Evolutionary conservation across 2,329 filamentous ascomycete species (phyloP).

Genomic region (Diaporthe amygdali): DNA sequence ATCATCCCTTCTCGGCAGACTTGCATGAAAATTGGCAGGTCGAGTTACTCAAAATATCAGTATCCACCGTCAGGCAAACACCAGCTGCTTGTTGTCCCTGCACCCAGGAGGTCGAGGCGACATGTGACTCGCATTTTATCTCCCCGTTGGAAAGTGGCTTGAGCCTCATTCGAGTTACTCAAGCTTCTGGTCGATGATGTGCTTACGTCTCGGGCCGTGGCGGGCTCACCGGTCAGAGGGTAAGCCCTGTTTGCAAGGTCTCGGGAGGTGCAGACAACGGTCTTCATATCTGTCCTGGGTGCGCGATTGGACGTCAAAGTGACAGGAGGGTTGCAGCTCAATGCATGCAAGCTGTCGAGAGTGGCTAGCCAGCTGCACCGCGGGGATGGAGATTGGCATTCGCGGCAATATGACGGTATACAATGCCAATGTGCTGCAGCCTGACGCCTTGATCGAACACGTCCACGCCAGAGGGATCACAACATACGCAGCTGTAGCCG

Average conservation of each 20-base stretch:
- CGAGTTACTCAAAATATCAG: not conserved
- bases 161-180: constrained; percentile 1
- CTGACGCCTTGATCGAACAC: not conserved
- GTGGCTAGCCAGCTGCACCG: not conserved
- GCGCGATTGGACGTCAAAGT: not conserved
- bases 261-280: not conserved
- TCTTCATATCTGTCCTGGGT: not conserved
- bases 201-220: not conserved
- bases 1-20: not conserved
- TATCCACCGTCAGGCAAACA: not conserved
- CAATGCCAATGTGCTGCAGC: not conserved
- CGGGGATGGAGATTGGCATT: not conserved
- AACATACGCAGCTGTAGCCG: not conserved
- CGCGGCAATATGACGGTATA: not conserved
- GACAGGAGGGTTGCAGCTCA: not conserved
- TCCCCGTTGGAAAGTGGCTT: not conserved
- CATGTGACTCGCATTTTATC: not conserved
- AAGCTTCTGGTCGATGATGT: not conserved
- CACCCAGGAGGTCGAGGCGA: not conserved
- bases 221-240: not conserved
- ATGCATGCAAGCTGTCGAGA: not conserved
- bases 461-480: not conserved
- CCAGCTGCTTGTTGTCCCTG: not conserved
- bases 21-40: not conserved
- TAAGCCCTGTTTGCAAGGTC: constrained; percentile 1